Evolutionary conservation across 1,284 basidiomycete genomes (phyloP), one percentile per base, ranked within the genome.

Genomic region (Coniophora puteana): DNA sequence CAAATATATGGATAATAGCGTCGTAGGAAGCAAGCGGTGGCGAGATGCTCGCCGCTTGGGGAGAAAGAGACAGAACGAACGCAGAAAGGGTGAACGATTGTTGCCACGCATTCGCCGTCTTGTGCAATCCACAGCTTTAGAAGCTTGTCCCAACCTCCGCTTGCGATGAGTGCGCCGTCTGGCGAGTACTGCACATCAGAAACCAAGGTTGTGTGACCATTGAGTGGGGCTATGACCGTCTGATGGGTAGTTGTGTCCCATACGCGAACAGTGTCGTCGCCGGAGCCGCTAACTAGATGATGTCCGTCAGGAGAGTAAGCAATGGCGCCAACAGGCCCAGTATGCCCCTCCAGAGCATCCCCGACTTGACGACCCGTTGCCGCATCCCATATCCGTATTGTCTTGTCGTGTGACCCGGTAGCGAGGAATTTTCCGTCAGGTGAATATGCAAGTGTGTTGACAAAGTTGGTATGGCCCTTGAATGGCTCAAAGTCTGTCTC

Each of bases 341-440:
- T 23, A 28, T 42, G 41, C 14, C 36, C 41, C 26, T 26, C 14
- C 10, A 41, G 22, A 17, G 40, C 32, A 6, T 33, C 33, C 14
- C 13, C 30, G 21, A 36, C 22, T 14, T 24, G 31, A 10, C 22
- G 5, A 6, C 28, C 41, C 2, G 49, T 48, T 10, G 21, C 34
- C 7, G 36, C 17, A 27, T 50, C 25, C 49, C 49, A 51, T 8
- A 50, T 36, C 17, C 31, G 25, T 20, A 41, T 23, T 17, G 41
- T 44, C 4, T 13, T 27, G 29, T 48, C 34, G 28, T 30, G 24
- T 28, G 41, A 31, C 5, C 45, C 45, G 12, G 33, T 41, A 12
- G 38, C 41, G n/a, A 50, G 13, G 34, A 25, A 37, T 13, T 37
- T 47, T 16, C 39, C 49, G 26, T 50, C 48, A 5, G 36, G 31